Evolutionary conservation across 2,329 filamentous ascomycete species (phyloP).

Genomic region (Chrysosphaeria jannelii): DNA sequence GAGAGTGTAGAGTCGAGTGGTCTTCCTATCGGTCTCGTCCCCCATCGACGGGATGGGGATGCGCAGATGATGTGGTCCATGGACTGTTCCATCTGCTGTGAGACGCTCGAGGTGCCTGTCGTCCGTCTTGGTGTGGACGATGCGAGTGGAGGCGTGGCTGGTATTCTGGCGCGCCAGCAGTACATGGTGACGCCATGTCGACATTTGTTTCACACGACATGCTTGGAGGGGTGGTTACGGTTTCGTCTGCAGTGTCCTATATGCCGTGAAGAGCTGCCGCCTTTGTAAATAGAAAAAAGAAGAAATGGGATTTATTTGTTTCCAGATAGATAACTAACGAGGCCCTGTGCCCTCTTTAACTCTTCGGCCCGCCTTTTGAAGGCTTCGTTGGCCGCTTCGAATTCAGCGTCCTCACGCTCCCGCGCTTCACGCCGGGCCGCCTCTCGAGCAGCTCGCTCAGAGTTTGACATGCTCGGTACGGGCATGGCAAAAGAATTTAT

Average conservation of each 20-base stretch:
- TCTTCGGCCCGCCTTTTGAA: background rate
- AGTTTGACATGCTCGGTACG: no score
- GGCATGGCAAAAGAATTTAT: no score
- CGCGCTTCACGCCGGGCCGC: no score
- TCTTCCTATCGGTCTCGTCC: slow-evolving; percentile 41
- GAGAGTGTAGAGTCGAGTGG: slow-evolving; percentile 55
- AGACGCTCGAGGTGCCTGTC: slow-evolving; percentile 69
- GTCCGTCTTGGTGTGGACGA: slow-evolving; percentile 27
- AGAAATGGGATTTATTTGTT: background rate
- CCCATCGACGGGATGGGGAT: slow-evolving; percentile 1
- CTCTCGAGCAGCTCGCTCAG: background rate
- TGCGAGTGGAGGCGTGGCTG: slow-evolving; percentile 21
- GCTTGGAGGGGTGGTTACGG: slow-evolving; percentile 88
- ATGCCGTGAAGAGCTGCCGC: slow-evolving; percentile 67
- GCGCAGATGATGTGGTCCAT: slow-evolving; percentile 19
- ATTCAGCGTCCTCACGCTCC: no score
- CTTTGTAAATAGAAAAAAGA: slow-evolving; percentile 41
- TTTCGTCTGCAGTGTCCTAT: slow-evolving; percentile 84
- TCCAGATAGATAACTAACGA: background rate
- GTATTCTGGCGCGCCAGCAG: slow-evolving; percentile 45
- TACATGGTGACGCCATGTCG: slow-evolving; percentile 97
- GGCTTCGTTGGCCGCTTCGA: background rate
- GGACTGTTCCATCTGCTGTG: slow-evolving; percentile 87
- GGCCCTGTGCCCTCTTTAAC: background rate
- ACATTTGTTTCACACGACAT: slow-evolving; percentile 80